Base-by-base conservation (phyloP, 345 rosid genomes). In the Clausena lansium region DNA sequence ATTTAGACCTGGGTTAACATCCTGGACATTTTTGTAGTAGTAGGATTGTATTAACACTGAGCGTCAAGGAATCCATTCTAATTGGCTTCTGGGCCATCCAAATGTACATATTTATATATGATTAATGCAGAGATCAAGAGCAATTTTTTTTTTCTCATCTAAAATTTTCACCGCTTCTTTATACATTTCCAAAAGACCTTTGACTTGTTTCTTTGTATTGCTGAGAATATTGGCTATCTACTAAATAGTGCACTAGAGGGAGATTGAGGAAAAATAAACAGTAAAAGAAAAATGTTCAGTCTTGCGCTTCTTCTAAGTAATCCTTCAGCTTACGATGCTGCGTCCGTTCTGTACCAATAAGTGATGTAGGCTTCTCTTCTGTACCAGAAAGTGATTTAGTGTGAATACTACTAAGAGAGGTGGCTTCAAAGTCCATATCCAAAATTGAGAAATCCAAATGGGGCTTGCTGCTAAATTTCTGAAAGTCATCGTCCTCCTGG, bases 301-400 rank as follows among this genome's bases (percentile, higher is more conserved):
- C 71, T 38, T 64, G 82, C 39, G 9, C 69, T 68, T 67, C 80
- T 63, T 71, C 19, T 8, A 86, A 69, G 82, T 77, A 83, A 74
- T 83, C 83, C 19, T 60, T 75, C 57, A 86, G 65, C 62, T 14
- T 81, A 5, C 55, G 41, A 38, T 22, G 81, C 11, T 9, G 79
- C 39, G 27, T 64, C 38, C 27, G 47, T 70, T 58, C 28, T 17
- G 9, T 36, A 9, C 19, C 10, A 17, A n/a, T 9, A 15, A 9
- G 32, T 50, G 57, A 45, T 20, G 15, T 0, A 32, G 68, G 50
- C 50, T 13, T 45, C 17, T 45, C 50, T 61, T 58, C 33, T 6
- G 9, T 24, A 14, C n/a, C 6, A 9, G 32, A 25, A 15, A 9
- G 30, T 50, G 57, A 45, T 10, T 11, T 6, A 22, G 68, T 4